Percentiles rank a stretch among this genome's conserved stretches.
Conservation (phyloP, 331 rosid species). For the Telfairia occidentalis region DNA sequence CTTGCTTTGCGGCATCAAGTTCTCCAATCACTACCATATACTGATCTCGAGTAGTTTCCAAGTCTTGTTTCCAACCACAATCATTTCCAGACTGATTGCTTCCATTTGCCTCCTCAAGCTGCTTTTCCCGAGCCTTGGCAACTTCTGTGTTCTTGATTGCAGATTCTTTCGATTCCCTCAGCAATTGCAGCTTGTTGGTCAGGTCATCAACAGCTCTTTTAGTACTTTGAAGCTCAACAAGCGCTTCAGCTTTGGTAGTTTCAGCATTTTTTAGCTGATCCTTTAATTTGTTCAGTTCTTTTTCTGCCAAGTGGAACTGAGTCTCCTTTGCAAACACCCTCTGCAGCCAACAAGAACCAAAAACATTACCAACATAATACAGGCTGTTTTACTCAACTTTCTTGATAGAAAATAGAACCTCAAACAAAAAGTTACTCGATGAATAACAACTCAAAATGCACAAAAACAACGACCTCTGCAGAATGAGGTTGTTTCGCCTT, state of each 20-base stretch:
- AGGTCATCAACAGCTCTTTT: slow-evolving; percentile 51
- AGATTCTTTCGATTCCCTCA: slow-evolving; percentile 55
- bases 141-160: slow-evolving; percentile 50
- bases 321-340: slow-evolving; percentile 80
- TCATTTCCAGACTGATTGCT: slow-evolving; percentile 27
- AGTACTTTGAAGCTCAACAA: slow-evolving; percentile 65
- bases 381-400: not conserved
- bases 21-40: slow-evolving; percentile 49
- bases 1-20: slow-evolving; percentile 77
- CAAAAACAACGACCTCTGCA: slow-evolving; percentile 48
- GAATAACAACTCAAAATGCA: not conserved
- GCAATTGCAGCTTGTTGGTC: slow-evolving; percentile 40
- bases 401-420: not conserved
- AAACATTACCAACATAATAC: not conserved
- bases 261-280: slow-evolving; percentile 75
- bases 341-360: slow-evolving; percentile 36
- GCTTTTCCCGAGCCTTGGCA: slow-evolving; percentile 49
- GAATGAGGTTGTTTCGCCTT: slow-evolving; percentile 73
- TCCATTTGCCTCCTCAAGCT: slow-evolving; percentile 46
- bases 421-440: not conserved
- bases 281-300: slow-evolving; percentile 70
- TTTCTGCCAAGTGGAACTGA: slow-evolving; percentile 61
- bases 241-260: slow-evolving; percentile 70
- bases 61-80: slow-evolving; percentile 57
- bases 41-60: slow-evolving; percentile 53